Evolutionary conservation across 805 yeast genomes (phyloP).

Genomic region (Ogataea thermomethanolica): DNA sequence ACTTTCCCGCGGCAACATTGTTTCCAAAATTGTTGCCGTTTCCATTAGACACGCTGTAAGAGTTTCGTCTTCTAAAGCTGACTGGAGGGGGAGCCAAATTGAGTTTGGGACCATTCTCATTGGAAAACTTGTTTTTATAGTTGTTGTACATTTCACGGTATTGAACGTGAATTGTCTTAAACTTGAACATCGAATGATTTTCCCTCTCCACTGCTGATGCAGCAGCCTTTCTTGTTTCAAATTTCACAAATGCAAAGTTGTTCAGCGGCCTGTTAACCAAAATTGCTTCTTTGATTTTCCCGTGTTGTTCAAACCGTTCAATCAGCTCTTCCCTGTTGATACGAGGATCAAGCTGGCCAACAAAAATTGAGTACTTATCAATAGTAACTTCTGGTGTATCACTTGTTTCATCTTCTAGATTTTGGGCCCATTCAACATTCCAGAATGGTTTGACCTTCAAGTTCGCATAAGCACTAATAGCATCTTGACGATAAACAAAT

Average conservation of each 20-base stretch:
- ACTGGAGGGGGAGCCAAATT: constrained; percentile 80
- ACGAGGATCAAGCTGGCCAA: constrained; percentile 63
- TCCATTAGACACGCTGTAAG: constrained; percentile 15
- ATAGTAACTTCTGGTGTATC: constrained; percentile 42
- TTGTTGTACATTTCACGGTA: constrained; percentile 59
- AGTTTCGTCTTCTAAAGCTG: constrained; percentile 47
- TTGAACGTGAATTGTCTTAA: constrained; percentile 80
- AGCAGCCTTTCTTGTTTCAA: constrained; percentile 63
- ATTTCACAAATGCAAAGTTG: constrained; percentile 73
- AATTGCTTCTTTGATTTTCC: constrained; percentile 54
- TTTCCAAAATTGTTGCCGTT: constrained; percentile 1
- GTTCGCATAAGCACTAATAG: constrained; percentile 77
- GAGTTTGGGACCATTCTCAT: constrained; percentile 26
- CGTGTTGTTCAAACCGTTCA: constrained; percentile 64
- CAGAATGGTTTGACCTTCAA: constrained; percentile 52
- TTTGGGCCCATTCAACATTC: constrained; percentile 83
- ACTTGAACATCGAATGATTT: constrained; percentile 72
- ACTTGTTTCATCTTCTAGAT: constrained; percentile 51
- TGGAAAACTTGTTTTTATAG: constrained; percentile 30
- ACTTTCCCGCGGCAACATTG: constrained; percentile 3
- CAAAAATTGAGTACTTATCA: constrained; percentile 72
- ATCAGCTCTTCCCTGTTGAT: constrained; percentile 53
- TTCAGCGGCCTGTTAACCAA: constrained; percentile 50
- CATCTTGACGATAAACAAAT: constrained; percentile 81
- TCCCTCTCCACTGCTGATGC: constrained; percentile 85